These are phyloP conservation scores for Ganoderma lingzhi DNA, from an alignment of 1,284 basidiomycete genomes.

Conservation along the genomic window DNA sequence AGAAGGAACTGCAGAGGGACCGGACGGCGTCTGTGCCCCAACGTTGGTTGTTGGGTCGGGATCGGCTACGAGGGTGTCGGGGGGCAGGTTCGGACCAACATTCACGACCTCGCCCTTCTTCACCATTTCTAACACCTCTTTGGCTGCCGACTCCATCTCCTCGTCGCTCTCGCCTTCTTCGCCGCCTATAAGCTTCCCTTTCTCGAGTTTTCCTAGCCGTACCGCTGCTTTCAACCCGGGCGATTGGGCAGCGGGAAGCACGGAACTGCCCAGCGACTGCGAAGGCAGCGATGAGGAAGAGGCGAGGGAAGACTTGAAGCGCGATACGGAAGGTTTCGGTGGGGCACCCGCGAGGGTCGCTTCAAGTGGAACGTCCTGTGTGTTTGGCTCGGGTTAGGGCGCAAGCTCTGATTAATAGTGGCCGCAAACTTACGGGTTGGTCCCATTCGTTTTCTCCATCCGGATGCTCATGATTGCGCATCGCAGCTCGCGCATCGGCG, in stretches of 20 bases:
- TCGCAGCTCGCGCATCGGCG: constrained; percentile 56
- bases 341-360: constrained; percentile 46
- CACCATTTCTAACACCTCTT: constrained; percentile 64
- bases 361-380: constrained; percentile 50
- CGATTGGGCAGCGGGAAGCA: constrained; percentile 60
- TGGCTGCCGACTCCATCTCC: constrained; percentile 53
- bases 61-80: constrained; percentile 7
- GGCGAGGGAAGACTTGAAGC: constrained; percentile 66
- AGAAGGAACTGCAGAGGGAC: constrained; percentile 8
- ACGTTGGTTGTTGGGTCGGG: neutral
- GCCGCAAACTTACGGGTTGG: constrained; percentile 50
- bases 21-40: neutral
- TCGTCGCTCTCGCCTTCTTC: constrained; percentile 63
- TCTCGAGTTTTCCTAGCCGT: constrained; percentile 67
- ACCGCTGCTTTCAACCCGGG: constrained; percentile 63
- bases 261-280: constrained; percentile 53
- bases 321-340: constrained; percentile 62
- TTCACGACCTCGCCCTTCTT: constrained; percentile 66
- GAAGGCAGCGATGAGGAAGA: constrained; percentile 39
- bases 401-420: neutral
- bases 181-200: constrained; percentile 61
- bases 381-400: neutral
- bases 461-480: constrained; percentile 56
- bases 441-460: constrained; percentile 50
- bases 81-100: constrained; percentile 45